A percentile compares a stretch with the other conserved stretches of the same genome.
Evolutionary conservation across 768 basidiomycete genomes (phyloP).

Genomic region (Neoboletus magnificus): DNA sequence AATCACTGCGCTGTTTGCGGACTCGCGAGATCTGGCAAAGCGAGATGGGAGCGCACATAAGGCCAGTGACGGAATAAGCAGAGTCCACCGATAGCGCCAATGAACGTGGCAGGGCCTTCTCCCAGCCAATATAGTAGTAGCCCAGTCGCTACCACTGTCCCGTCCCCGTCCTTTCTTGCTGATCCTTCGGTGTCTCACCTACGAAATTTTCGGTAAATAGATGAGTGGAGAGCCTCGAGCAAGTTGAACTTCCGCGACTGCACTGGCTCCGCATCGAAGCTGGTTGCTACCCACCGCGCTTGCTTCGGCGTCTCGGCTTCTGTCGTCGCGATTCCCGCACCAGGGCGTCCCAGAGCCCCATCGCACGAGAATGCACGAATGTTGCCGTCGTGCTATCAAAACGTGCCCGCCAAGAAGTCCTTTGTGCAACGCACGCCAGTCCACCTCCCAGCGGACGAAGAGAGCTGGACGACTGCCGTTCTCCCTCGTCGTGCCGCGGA

Average conservation of each 20-base stretch:
- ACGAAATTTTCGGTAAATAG: not conserved
- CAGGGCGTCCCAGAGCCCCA: constrained; percentile 1
- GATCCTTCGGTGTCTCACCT: not conserved
- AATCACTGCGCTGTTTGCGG: constrained; percentile 28
- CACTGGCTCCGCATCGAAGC: constrained; percentile 14
- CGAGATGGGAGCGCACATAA: constrained; percentile 9
- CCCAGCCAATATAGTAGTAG: not conserved
- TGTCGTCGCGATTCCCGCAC: constrained; percentile 3
- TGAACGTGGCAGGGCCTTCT: not conserved
- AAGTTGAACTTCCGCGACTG: not conserved
- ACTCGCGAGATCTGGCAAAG: constrained; percentile 22
- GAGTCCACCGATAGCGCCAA: not conserved
- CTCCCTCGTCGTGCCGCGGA: constrained; percentile 4
- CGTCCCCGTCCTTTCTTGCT: not conserved
- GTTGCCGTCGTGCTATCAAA: constrained; percentile 12
- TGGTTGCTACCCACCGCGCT: constrained; percentile 15
- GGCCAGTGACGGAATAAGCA: not conserved
- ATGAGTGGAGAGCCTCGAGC: not conserved
- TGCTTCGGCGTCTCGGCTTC: constrained; percentile 18
- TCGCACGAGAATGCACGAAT: constrained; percentile 6
- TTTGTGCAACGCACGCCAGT: constrained; percentile 1
- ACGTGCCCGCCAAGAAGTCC: constrained; percentile 15
- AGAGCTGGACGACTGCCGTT: constrained; percentile 9
- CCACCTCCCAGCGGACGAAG: not conserved
- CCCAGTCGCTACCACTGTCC: not conserved